phyloP scores from a whole-genome alignment of 768 basidiomycete species.

The Xanthoconium purpureum region DNA sequence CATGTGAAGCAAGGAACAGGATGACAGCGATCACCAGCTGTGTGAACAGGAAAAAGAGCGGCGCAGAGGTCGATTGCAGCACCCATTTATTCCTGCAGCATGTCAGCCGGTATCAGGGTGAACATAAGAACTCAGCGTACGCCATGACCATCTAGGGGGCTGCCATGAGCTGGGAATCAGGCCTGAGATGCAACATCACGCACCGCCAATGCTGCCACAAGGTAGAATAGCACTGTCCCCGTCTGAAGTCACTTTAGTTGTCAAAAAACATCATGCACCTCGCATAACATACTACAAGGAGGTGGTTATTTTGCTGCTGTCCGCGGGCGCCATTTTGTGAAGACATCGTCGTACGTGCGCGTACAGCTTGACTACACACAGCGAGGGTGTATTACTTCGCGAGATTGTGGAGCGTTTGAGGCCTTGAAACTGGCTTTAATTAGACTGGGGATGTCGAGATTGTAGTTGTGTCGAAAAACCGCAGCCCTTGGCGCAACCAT shows the following conservation, averaged over 20 bases:
- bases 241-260: constrained; percentile 39
- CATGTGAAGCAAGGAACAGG: constrained; percentile 65
- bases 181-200: constrained; percentile 31
- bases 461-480: constrained; percentile 3
- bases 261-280: not conserved
- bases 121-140: constrained; percentile 41
- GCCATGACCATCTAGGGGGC: constrained; percentile 81
- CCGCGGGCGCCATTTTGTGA: constrained; percentile 24
- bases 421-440: not conserved
- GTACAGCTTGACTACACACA: not conserved
- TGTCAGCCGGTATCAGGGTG: constrained; percentile 11
- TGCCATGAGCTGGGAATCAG: constrained; percentile 1
- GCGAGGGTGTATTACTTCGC: not conserved
- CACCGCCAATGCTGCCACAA: constrained; percentile 85
- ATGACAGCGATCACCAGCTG: constrained; percentile 79
- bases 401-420: not conserved
- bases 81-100: constrained; percentile 85
- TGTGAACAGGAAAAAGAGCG: constrained; percentile 82
- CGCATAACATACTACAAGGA: constrained; percentile 31
- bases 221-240: constrained; percentile 79
- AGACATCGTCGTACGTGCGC: constrained; percentile 17
- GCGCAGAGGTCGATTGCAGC: constrained; percentile 65
- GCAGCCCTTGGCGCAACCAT: too few relatives aligned
- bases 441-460: not conserved
- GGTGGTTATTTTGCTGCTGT: constrained; percentile 31